Evolutionary conservation across 2,329 filamentous ascomycete genomes (phyloP).

Genomic region (Hypoxylon sp.): DNA sequence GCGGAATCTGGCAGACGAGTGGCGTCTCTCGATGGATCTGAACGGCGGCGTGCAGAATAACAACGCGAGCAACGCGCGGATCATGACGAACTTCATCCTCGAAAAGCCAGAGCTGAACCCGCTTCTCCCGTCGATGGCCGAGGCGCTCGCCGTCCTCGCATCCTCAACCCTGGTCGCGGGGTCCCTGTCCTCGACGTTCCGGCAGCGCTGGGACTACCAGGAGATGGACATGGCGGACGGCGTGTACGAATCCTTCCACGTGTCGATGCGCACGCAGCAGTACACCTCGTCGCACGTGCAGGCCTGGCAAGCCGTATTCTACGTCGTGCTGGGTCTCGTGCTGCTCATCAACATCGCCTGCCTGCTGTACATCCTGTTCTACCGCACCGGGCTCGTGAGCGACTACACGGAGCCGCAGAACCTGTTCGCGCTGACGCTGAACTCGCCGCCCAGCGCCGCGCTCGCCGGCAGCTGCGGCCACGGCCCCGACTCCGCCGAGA

Average conservation of each 20-base stretch:
- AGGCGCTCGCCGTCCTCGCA: slow-evolving; percentile 75
- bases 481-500: slow-evolving; percentile 36
- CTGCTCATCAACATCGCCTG: slow-evolving; percentile 74
- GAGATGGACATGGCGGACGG: slow-evolving; percentile 54
- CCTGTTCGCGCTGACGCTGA: slow-evolving; percentile 75
- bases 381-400: slow-evolving; percentile 67
- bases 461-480: slow-evolving; percentile 42
- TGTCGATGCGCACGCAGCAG: slow-evolving; percentile 68
- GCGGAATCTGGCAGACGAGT: slow-evolving; percentile 63
- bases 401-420: slow-evolving; percentile 84
- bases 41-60: slow-evolving; percentile 62
- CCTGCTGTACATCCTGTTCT: slow-evolving; percentile 67
- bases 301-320: slow-evolving; percentile 71
- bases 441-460: slow-evolving; percentile 50
- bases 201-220: slow-evolving; percentile 62
- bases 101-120: slow-evolving; percentile 53
- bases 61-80: slow-evolving; percentile 66
- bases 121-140: slow-evolving; percentile 71
- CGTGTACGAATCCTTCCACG: slow-evolving; percentile 67
- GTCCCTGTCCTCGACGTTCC: slow-evolving; percentile 67
- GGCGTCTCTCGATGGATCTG: slow-evolving; percentile 64
- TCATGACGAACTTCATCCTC: slow-evolving; percentile 65
- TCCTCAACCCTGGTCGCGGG: slow-evolving; percentile 72
- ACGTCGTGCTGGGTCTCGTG: slow-evolving; percentile 69
- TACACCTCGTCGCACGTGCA: slow-evolving; percentile 73